A percentile compares a stretch with the other conserved stretches of the same genome.
phyloP scores from a whole-genome alignment of 2,329 filamentous ascomycete species.

The Alternaria novae-zelandiae region DNA sequence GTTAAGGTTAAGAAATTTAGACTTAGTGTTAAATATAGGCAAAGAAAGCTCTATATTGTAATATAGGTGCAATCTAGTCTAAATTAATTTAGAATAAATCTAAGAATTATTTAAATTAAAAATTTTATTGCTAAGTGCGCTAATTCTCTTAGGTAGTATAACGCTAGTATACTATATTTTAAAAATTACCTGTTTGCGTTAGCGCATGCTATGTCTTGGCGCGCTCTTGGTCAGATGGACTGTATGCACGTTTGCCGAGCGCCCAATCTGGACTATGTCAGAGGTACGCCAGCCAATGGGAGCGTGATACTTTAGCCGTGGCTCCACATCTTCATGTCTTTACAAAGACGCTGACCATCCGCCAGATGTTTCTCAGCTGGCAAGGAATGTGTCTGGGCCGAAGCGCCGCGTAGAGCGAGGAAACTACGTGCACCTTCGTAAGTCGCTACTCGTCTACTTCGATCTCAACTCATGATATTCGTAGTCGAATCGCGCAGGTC shows the following conservation, averaged over 20 bases:
- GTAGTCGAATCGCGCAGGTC: slow-evolving; percentile 44
- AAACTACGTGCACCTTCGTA: slow-evolving; percentile 43
- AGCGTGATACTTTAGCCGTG: background rate
- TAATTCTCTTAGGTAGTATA: too few relatives aligned
- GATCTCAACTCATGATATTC: background rate
- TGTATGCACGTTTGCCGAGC: background rate
- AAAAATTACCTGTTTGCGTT: too few relatives aligned
- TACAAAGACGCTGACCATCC: background rate
- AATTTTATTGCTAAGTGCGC: too few relatives aligned
- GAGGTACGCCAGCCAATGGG: slow-evolving; percentile 26
- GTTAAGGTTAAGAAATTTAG: too few relatives aligned
- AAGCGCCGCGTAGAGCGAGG: slow-evolving; percentile 34
- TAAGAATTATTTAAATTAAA: too few relatives aligned
- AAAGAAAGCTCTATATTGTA: too few relatives aligned
- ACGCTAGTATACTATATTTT: too few relatives aligned
- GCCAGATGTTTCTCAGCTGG: slow-evolving; percentile 32
- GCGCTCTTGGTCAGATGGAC: too few relatives aligned
- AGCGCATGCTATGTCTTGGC: too few relatives aligned
- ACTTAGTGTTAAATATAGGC: too few relatives aligned
- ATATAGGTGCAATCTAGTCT: too few relatives aligned
- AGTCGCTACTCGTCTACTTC: slow-evolving; percentile 7
- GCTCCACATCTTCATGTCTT: background rate
- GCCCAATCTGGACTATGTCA: slow-evolving; percentile 35
- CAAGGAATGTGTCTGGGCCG: slow-evolving; percentile 43
- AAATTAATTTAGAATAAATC: too few relatives aligned